Conservation (phyloP, 2,329 filamentous ascomycete genomes). For the Blumeriella jaapii region DNA sequence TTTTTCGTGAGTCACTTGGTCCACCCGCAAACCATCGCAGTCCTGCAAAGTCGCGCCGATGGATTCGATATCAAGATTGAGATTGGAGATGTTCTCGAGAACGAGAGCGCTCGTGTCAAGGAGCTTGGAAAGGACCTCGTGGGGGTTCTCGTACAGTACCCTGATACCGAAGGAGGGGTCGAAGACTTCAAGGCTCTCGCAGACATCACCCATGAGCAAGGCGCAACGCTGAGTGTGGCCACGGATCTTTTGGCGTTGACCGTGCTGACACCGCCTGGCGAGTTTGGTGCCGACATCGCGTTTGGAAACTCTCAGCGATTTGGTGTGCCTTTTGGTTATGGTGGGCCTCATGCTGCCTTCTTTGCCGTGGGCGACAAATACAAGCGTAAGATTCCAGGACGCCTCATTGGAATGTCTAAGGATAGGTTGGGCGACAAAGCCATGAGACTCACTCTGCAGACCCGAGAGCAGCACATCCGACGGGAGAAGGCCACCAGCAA, state of each 20-base stretch:
- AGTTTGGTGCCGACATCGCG: slow-evolving; percentile 90
- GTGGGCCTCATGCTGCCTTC: slow-evolving; percentile 93
- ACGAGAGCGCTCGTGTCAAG: slow-evolving; percentile 54
- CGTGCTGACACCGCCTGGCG: slow-evolving; percentile 75
- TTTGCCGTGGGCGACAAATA: slow-evolving; percentile 85
- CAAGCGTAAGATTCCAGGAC: slow-evolving; percentile 89
- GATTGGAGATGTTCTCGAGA: slow-evolving; percentile 57
- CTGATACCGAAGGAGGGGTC: slow-evolving; percentile 75
- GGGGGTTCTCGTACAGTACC: slow-evolving; percentile 90
- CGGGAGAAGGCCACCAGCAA: slow-evolving; percentile 97
- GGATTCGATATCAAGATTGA: slow-evolving; percentile 82
- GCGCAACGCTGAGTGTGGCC: slow-evolving; percentile 72
- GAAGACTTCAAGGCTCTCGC: slow-evolving; percentile 64
- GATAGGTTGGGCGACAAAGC: slow-evolving; percentile 75
- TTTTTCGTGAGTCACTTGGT: slow-evolving; percentile 75
- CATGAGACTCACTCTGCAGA: slow-evolving; percentile 77
- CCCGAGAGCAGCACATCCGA: slow-evolving; percentile 89
- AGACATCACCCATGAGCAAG: slow-evolving; percentile 64
- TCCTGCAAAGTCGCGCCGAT: slow-evolving; percentile 73
- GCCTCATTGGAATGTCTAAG: slow-evolving; percentile 83
- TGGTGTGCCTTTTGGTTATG: slow-evolving; percentile 83
- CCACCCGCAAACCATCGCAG: slow-evolving; percentile 76
- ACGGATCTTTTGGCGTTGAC: slow-evolving; percentile 86
- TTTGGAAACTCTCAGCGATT: slow-evolving; percentile 89
- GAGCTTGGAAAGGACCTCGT: slow-evolving; percentile 71